Evolutionary conservation across 768 basidiomycete genomes (phyloP), one percentile per base, ranked within the genome.

Genomic region (Scleroderma citrinum): DNA sequence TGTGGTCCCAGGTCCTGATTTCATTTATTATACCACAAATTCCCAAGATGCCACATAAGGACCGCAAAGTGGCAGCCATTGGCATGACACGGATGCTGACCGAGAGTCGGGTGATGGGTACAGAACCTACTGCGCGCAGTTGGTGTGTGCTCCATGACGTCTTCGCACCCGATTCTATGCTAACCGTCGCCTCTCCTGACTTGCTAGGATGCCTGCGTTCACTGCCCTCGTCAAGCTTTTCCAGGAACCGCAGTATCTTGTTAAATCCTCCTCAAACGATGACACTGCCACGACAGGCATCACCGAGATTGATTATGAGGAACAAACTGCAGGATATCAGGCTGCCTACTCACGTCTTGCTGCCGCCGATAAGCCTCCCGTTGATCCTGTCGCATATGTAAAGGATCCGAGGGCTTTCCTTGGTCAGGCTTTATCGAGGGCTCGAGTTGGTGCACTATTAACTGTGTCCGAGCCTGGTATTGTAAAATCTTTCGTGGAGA

Each of bases 311-410:
- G 95, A 97, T 62, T 83, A 82, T 52, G 95, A 97, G 61, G 94
- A 97, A 61, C 87, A 89, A 62, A 77, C 78, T 2, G 85, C 86
- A 6, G 90, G 92, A 1, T 97, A 97, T 68, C 96, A 98, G 61
- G 90, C 92, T 0, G 88, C 92, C 4, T 98, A 94, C 70, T 92
- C 92, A 45, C 80, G 87, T 31, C 76, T 97, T 16, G 94, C 92
- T 0, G 89, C 95, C 1, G 84, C 85, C 1, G 87, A 89, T 55
- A 69, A 67, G 1, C 65, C 65, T 0, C 71, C 74, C 36, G 66
- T 62, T 1, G 89, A 92, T 62, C 82, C 83, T 0, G 79, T 84
- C 10, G 76, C 69, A 11, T 79, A 83, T 58, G 75, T 83, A 2
- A 68, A 66, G 17, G 74, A 85, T 56, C 77, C 80, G n/a, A 67